Evolutionary conservation across 768 basidiomycete genomes (phyloP).

Genomic region (Boletales sp.): DNA sequence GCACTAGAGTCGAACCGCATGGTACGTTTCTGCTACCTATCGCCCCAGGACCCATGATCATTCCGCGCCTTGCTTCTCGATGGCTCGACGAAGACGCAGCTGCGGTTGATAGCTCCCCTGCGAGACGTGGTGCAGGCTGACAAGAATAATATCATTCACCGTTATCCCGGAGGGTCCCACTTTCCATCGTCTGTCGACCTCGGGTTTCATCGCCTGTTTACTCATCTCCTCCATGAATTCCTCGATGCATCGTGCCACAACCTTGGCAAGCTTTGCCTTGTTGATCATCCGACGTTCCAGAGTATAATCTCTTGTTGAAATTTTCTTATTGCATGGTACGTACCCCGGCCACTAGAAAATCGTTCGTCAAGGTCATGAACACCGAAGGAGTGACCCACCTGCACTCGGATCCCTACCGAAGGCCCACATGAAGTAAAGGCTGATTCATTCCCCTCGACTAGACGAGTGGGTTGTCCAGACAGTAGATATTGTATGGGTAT

Average conservation of each 20-base stretch:
- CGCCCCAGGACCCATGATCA: neutral
- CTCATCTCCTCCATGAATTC: conserved; percentile 7
- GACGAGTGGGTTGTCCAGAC: conserved; percentile 48
- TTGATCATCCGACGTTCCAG: conserved; percentile 67
- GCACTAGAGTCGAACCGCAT: no score
- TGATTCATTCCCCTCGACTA: conserved; percentile 50
- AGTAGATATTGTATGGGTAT: conserved; percentile 57
- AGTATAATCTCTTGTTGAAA: conserved; percentile 68
- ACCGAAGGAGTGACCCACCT: conserved; percentile 37
- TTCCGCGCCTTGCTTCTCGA: neutral
- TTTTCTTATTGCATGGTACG: conserved; percentile 63
- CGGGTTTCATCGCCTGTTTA: conserved; percentile 1
- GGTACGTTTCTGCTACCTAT: no score
- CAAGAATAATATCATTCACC: conserved; percentile 40
- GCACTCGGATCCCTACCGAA: conserved; percentile 67
- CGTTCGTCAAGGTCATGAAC: neutral
- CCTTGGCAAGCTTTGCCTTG: conserved; percentile 62
- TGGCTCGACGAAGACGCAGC: conserved; percentile 40
- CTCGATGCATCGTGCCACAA: conserved; percentile 62
- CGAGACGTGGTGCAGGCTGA: conserved; percentile 75
- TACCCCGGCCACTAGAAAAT: conserved; percentile 71
- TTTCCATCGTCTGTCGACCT: conserved; percentile 11
- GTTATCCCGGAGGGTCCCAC: conserved; percentile 8
- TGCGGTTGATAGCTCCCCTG: conserved; percentile 80
- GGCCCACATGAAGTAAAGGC: conserved; percentile 67